Percentiles rank a stretch among this genome's conserved stretches.
These are phyloP conservation scores for Podospora comata DNA, from an alignment of 495 filamentous ascomycete species.

Conservation along the genomic window DNA sequence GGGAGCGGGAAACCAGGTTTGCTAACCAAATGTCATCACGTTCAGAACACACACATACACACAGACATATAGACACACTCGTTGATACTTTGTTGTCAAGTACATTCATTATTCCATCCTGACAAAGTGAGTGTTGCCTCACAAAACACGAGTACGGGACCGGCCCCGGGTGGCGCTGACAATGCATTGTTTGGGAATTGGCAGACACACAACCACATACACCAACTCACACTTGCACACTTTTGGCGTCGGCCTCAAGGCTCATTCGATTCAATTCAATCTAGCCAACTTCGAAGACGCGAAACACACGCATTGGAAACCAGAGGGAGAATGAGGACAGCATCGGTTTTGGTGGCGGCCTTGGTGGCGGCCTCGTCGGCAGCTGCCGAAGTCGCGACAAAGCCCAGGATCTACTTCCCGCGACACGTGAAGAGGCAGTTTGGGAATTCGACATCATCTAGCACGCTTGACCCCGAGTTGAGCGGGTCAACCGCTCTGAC, in stretches of 20 bases:
- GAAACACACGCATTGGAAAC: constrained; percentile 18
- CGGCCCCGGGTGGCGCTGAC: constrained; percentile 22
- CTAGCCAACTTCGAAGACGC: constrained; percentile 13
- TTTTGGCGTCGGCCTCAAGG: background rate
- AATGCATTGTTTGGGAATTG: background rate
- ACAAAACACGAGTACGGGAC: background rate
- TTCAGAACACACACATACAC: constrained; percentile 41
- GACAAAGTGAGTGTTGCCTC: constrained; percentile 46
- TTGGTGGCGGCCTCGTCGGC: constrained; percentile 51
- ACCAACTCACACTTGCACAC: background rate
- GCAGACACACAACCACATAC: constrained; percentile 31
- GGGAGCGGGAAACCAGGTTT: background rate
- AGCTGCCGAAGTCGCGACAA: constrained; percentile 41
- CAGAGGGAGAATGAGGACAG: constrained; percentile 46
- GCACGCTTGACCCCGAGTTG: background rate
- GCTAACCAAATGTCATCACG: constrained; percentile 38
- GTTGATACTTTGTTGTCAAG: constrained; percentile 58
- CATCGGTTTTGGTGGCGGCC: constrained; percentile 49
- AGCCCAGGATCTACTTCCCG: constrained; percentile 58
- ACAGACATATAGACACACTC: constrained; percentile 50
- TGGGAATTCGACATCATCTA: constrained; percentile 34
- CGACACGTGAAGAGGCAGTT: constrained; percentile 57
- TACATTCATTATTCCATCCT: constrained; percentile 59
- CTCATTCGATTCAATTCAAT: background rate
- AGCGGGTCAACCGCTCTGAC: constrained; percentile 22